Percentiles rank a stretch among this genome's conserved stretches.
phyloP scores from a whole-genome alignment of 805 yeast species.

The Zygosaccharomyces bailii region DNA sequence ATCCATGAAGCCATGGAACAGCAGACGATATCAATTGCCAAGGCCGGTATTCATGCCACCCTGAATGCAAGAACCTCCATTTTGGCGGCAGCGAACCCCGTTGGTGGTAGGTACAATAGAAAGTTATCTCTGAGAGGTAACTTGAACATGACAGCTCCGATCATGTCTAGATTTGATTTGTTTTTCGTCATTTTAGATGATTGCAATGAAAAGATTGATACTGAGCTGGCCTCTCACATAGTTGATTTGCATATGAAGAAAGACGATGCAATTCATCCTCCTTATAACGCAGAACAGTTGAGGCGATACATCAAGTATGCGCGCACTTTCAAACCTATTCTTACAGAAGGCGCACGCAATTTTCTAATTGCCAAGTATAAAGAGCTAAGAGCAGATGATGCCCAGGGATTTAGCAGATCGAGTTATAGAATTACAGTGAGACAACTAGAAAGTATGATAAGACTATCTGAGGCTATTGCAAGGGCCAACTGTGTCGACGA shows the following conservation, averaged over 20 bases:
- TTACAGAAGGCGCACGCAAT: conserved; percentile 78
- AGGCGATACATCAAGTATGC: conserved; percentile 89
- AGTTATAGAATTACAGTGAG: conserved; percentile 95
- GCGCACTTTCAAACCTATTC: conserved; percentile 83
- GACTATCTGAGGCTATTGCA: conserved; percentile 94
- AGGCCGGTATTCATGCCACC: conserved; percentile 98
- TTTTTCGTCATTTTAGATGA: conserved; percentile 94
- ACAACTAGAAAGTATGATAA: conserved; percentile 90
- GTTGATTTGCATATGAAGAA: conserved; percentile 87
- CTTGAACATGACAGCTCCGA: conserved; percentile 94
- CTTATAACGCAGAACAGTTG: conserved; percentile 83
- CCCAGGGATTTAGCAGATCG: conserved; percentile 74
- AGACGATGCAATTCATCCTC: conserved; percentile 87
- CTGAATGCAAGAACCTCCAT: conserved; percentile 95
- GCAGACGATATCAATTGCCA: conserved; percentile 96
- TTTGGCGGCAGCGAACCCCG: conserved; percentile 97
- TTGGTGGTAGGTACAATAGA: conserved; percentile 94
- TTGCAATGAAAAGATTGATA: conserved; percentile 85
- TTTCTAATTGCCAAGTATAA: conserved; percentile 74
- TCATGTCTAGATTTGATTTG: conserved; percentile 95
- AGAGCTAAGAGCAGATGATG: conserved; percentile 83
- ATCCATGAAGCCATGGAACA: conserved; percentile 99
- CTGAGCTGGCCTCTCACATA: conserved; percentile 86
- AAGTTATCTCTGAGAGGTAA: conserved; percentile 80
- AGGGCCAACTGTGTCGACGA: conserved; percentile 92